Evolutionary conservation across 2,329 filamentous ascomycete species (phyloP).

Genomic region (Nigrospora oryzae): DNA sequence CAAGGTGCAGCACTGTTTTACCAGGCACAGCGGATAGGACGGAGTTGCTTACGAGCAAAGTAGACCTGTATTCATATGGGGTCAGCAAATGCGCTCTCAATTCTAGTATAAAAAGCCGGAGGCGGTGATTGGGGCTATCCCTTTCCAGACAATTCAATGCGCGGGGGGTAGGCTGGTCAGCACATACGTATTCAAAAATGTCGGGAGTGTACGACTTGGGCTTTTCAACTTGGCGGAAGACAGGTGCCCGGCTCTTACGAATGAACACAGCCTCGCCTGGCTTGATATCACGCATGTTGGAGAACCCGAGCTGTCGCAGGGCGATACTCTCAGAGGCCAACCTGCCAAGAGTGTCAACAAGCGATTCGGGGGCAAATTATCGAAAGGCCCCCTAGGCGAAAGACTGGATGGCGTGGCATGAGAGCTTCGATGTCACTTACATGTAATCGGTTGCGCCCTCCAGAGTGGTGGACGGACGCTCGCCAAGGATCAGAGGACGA

Average conservation of each 20-base stretch:
- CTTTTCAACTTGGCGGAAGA: constrained; percentile 60
- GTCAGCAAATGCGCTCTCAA: not conserved
- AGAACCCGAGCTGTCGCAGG: constrained; percentile 63
- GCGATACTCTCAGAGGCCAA: constrained; percentile 75
- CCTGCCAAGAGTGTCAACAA: too few relatives aligned
- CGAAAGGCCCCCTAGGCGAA: constrained; percentile 34
- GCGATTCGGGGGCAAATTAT: constrained; percentile 32
- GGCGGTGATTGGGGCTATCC: too few relatives aligned
- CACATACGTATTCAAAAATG: constrained; percentile 79
- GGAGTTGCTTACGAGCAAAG: constrained; percentile 56
- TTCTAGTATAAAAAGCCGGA: not conserved
- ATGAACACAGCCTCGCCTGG: constrained; percentile 74
- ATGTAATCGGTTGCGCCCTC: constrained; percentile 61
- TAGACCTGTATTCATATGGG: constrained; percentile 55
- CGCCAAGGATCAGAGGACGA: constrained; percentile 37
- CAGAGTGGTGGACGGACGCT: constrained; percentile 44
- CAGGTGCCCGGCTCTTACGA: constrained; percentile 59
- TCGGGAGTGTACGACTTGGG: constrained; percentile 62
- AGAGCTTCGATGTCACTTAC: constrained; percentile 13
- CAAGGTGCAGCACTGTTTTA: too few relatives aligned
- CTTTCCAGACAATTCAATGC: too few relatives aligned
- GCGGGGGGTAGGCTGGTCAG: constrained; percentile 61
- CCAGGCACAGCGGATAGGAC: too few relatives aligned
- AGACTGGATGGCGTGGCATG: too few relatives aligned
- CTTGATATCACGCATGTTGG: constrained; percentile 58